Percentiles rank a stretch among this genome's conserved stretches.
phyloP scores from a whole-genome alignment of 768 basidiomycete species.

The Glaciozyma antarctica region DNA sequence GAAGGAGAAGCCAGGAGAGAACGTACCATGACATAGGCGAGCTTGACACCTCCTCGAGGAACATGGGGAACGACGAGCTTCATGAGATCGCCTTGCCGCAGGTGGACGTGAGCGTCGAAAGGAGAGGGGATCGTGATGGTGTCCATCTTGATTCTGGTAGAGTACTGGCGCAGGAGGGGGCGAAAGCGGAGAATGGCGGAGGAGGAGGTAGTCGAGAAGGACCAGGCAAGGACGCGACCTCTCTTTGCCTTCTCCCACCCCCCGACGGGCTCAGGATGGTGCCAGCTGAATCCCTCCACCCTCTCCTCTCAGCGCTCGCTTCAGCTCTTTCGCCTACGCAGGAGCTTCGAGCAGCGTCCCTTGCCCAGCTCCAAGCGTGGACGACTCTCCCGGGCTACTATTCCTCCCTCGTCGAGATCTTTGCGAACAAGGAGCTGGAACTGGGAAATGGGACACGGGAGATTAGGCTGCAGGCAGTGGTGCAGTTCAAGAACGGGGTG shows the following conservation, averaged over 20 bases:
- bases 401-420: constrained; percentile 14
- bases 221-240: no score
- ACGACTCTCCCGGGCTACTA: constrained; percentile 29
- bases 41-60: constrained; percentile 70
- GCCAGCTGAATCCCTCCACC: not conserved
- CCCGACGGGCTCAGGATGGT: not conserved
- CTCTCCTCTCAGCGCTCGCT: constrained; percentile 11
- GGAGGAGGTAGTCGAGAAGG: not conserved
- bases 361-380: constrained; percentile 18
- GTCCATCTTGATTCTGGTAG: not conserved
- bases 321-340: constrained; percentile 12
- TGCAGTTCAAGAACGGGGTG: constrained; percentile 79
- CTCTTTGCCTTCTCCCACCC: no score
- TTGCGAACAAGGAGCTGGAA: constrained; percentile 11
- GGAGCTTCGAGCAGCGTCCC: not conserved
- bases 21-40: constrained; percentile 90
- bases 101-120: constrained; percentile 93
- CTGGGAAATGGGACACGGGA: constrained; percentile 36
- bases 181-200: not conserved
- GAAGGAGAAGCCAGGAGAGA: not conserved
- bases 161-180: not conserved
- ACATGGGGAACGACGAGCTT: constrained; percentile 83
- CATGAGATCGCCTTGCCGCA: constrained; percentile 75
- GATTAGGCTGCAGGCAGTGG: constrained; percentile 68
- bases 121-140: constrained; percentile 45